Evolutionary conservation across 2,329 filamentous ascomycete species (phyloP).

Genomic region (Aureobasidium pullulans): DNA sequence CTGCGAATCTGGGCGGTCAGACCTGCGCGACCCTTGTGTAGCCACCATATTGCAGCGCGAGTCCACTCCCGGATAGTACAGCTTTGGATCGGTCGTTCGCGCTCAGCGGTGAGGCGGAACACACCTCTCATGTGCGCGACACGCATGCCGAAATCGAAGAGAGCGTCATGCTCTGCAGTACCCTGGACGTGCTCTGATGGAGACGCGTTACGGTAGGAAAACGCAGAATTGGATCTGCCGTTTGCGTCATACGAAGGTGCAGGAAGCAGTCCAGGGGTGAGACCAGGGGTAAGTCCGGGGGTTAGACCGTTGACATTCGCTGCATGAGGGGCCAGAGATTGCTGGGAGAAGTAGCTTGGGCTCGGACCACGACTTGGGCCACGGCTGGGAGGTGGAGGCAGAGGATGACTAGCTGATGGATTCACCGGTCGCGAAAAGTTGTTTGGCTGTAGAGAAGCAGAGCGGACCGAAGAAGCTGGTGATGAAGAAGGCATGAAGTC

Average conservation of each 20-base stretch:
- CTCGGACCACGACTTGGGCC: not conserved
- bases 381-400: not conserved
- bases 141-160: conserved; percentile 61
- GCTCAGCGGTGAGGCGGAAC: conserved; percentile 71
- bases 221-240: not conserved
- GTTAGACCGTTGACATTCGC: not conserved
- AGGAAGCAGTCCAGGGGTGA: not conserved
- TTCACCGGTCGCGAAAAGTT: not conserved
- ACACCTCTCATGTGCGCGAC: conserved; percentile 68
- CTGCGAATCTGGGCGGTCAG: conserved; percentile 66
- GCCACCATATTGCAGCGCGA: conserved; percentile 80
- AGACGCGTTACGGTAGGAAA: not conserved
- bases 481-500: not conserved
- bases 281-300: not conserved
- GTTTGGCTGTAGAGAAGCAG: not conserved
- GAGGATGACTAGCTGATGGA: not conserved
- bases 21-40: conserved; percentile 68
- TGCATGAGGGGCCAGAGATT: not conserved
- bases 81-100: conserved; percentile 56
- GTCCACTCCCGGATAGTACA: conserved; percentile 54
- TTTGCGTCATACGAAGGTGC: not conserved
- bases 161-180: conserved; percentile 51
- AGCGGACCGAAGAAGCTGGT: not conserved
- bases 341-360: conserved; percentile 3
- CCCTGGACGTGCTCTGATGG: conserved; percentile 25